Evolutionary conservation across 2,329 filamentous ascomycete genomes (phyloP).

Genomic region (Periconia sp.): DNA sequence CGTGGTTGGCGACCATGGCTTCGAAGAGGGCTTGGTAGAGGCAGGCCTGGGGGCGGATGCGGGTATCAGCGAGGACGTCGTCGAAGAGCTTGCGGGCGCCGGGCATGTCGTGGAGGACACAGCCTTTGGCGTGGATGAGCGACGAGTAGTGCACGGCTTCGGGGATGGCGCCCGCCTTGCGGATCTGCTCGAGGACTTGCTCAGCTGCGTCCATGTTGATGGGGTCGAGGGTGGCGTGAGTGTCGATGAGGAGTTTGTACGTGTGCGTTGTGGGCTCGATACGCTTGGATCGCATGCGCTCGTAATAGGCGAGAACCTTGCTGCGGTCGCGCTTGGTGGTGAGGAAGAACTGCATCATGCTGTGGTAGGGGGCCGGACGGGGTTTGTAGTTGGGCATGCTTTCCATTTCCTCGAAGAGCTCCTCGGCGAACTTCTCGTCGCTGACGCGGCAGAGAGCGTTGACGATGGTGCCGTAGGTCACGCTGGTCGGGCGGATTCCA

Average conservation of each 20-base stretch:
- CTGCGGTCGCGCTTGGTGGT: slow-evolving; percentile 93
- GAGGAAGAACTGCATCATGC: slow-evolving; percentile 99
- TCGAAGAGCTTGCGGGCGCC: slow-evolving; percentile 83
- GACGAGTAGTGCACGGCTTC: slow-evolving; percentile 96
- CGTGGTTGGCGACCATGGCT: slow-evolving; percentile 92
- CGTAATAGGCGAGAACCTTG: slow-evolving; percentile 93
- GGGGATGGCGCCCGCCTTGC: slow-evolving; percentile 69
- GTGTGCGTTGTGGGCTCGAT: slow-evolving; percentile 94
- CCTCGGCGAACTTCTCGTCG: slow-evolving; percentile 95
- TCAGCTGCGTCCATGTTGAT: slow-evolving; percentile 87
- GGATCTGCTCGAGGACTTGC: slow-evolving; percentile 77
- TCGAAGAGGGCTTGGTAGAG: slow-evolving; percentile 97
- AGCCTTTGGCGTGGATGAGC: slow-evolving; percentile 93
- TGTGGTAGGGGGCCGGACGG: slow-evolving; percentile 95
- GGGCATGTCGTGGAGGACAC: slow-evolving; percentile 86
- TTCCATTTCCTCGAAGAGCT: slow-evolving; percentile 99
- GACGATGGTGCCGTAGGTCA: slow-evolving; percentile 97
- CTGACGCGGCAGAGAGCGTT: slow-evolving; percentile 96
- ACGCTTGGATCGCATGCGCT: slow-evolving; percentile 84
- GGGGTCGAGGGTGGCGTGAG: slow-evolving; percentile 90
- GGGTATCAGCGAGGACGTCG: slow-evolving; percentile 67
- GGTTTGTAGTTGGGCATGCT: slow-evolving; percentile 98
- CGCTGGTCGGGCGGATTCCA: slow-evolving; percentile 91
- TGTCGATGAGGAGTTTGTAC: slow-evolving; percentile 95
- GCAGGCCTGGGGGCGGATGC: slow-evolving; percentile 75